phyloP scores from a whole-genome alignment of 495 filamentous ascomycete genomes.

The Immersiella caudata region DNA sequence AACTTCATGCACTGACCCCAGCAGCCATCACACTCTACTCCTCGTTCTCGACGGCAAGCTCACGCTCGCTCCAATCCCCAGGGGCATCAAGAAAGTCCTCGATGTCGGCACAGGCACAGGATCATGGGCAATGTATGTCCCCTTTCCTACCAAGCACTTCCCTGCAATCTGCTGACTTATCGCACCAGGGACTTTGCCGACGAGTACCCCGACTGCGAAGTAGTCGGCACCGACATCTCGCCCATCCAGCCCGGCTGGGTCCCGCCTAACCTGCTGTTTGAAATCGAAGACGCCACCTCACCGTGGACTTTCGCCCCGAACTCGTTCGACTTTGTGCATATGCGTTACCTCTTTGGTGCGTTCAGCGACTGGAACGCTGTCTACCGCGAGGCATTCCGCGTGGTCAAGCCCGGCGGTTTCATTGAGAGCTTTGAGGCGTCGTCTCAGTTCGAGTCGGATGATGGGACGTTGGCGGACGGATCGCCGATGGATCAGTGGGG shows the following conservation, averaged over 20 bases:
- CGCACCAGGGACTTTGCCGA: slow-evolving; percentile 48
- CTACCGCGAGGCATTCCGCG: slow-evolving; percentile 36
- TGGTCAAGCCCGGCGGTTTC: slow-evolving; percentile 32
- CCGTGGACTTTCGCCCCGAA: slow-evolving; percentile 51
- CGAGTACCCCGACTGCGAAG: slow-evolving; percentile 51
- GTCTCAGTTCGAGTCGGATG: slow-evolving; percentile 25
- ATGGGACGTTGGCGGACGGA: slow-evolving; percentile 21
- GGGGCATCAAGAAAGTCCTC: slow-evolving; percentile 53
- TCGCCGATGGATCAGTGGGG: slow-evolving; percentile 27
- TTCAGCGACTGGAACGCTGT: slow-evolving; percentile 57
- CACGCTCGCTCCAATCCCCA: slow-evolving; percentile 57
- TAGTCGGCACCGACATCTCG: slow-evolving; percentile 66
- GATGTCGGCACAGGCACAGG: slow-evolving; percentile 66
- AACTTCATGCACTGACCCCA: background rate
- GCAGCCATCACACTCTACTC: slow-evolving; percentile 41
- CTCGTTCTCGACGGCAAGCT: slow-evolving; percentile 57
- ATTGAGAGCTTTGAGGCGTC: slow-evolving; percentile 34
- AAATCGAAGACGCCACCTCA: slow-evolving; percentile 53
- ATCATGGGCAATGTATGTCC: slow-evolving; percentile 46
- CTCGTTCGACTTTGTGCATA: slow-evolving; percentile 63
- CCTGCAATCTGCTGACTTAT: slow-evolving; percentile 16
- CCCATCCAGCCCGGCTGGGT: slow-evolving; percentile 57
- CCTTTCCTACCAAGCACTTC: background rate
- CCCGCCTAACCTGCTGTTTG: slow-evolving; percentile 54
- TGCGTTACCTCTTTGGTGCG: slow-evolving; percentile 53